phyloP scores from a whole-genome alignment of 2,329 filamentous ascomycete species.

The Aspergillus oerlinghausenensis region DNA sequence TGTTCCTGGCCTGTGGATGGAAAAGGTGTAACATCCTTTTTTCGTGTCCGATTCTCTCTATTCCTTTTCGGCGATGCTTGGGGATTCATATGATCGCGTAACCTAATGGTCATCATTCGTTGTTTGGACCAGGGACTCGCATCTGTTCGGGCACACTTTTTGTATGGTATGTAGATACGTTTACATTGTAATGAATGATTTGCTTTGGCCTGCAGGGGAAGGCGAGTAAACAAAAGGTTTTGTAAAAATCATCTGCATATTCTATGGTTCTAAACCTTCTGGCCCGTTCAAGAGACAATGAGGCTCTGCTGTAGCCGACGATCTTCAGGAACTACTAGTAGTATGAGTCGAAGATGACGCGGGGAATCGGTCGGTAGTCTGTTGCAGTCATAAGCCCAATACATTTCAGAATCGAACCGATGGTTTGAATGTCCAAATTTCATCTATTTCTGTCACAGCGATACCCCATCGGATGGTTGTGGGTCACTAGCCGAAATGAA shows the following conservation, averaged over 20 bases:
- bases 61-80: not conserved
- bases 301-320: not conserved
- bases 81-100: not conserved
- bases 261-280: not conserved
- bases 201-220: not conserved
- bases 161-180: constrained; percentile 18
- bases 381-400: not conserved
- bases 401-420: not conserved
- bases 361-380: not conserved
- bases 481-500: too few relatives aligned
- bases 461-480: too few relatives aligned
- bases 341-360: not conserved
- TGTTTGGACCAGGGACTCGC: constrained; percentile 4
- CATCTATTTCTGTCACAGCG: too few relatives aligned
- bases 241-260: not conserved
- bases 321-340: not conserved
- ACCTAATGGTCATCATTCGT: constrained; percentile 6
- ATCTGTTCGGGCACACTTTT: constrained; percentile 4
- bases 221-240: not conserved
- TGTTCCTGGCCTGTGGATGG: not conserved
- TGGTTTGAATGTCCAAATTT: too few relatives aligned
- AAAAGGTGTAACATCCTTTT: not conserved
- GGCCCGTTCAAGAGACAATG: not conserved
- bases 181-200: constrained; percentile 20
- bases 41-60: not conserved